Conservation (phyloP, 2,329 filamentous ascomycete species). For the Leptographium wingfieldii region DNA sequence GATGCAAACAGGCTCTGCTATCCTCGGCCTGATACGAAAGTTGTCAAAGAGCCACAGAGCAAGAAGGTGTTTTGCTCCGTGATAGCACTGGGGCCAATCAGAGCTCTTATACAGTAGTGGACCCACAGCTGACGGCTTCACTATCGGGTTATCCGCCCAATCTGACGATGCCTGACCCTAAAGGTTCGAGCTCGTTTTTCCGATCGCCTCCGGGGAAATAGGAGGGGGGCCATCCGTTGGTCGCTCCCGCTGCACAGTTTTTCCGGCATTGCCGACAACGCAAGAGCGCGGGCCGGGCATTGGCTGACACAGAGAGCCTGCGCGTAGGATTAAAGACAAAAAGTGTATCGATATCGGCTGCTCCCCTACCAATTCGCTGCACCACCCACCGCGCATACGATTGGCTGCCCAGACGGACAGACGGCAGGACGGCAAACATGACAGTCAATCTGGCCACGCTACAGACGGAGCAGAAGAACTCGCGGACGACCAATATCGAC, state of each 20-base stretch:
- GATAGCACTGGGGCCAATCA: too few species aligned
- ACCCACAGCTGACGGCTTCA: too few species aligned
- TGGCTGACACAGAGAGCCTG: not conserved
- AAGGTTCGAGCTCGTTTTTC: not conserved
- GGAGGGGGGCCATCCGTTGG: not conserved
- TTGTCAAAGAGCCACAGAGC: too few species aligned
- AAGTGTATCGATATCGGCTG: not conserved
- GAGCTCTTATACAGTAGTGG: too few species aligned
- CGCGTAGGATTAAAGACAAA: not conserved
- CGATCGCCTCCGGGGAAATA: not conserved
- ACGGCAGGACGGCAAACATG: not conserved
- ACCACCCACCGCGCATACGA: not conserved
- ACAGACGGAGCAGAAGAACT: conserved; percentile 25
- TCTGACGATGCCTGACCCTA: too few species aligned
- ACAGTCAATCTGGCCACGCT: conserved; percentile 9
- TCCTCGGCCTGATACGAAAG: too few species aligned
- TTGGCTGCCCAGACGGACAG: not conserved
- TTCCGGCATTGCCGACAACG: not conserved
- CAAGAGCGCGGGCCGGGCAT: not conserved
- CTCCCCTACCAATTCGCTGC: not conserved
- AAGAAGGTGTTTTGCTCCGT: too few species aligned
- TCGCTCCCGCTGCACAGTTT: not conserved
- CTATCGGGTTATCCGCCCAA: too few species aligned
- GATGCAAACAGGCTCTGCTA: too few species aligned
- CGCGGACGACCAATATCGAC: conserved; percentile 22